A percentile compares a stretch with the other conserved stretches of the same genome.
phyloP scores from a whole-genome alignment of 306 rosid genomes.

The Lotus japonicus region DNA sequence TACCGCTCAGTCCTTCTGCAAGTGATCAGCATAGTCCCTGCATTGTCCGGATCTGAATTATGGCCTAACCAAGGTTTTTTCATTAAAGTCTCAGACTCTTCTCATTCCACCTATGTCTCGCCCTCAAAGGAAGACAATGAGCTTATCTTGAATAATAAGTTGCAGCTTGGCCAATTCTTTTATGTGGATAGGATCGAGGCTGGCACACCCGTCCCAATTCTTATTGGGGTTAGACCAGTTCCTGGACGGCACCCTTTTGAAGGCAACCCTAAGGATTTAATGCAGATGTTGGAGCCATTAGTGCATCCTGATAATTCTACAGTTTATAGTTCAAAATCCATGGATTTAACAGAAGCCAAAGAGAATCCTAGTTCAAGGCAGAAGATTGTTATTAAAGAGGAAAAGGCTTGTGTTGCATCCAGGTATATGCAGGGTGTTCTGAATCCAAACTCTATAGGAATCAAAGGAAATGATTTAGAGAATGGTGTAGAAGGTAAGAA shows the following conservation, averaged over 20 bases:
- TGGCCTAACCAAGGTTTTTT: conserved; percentile 91
- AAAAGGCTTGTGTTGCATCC: conserved; percentile 67
- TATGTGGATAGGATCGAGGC: conserved; percentile 61
- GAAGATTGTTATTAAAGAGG: conserved; percentile 78
- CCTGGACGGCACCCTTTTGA: conserved; percentile 76
- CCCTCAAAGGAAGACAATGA: conserved; percentile 77
- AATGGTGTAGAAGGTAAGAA: conserved; percentile 43
- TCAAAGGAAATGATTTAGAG: conserved; percentile 51
- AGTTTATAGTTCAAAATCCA: conserved; percentile 24
- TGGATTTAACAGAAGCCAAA: conserved; percentile 37
- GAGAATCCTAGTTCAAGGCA: conserved; percentile 45
- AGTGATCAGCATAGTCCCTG: conserved; percentile 82
- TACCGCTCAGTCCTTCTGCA: conserved; percentile 80
- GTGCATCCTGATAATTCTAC: conserved; percentile 27
- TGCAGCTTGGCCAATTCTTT: conserved; percentile 93
- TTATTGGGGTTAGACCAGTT: conserved; percentile 64
- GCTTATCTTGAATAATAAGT: conserved; percentile 69
- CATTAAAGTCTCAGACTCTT: conserved; percentile 85
- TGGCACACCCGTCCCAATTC: conserved; percentile 75
- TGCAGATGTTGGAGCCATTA: conserved; percentile 80
- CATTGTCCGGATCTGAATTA: conserved; percentile 71
- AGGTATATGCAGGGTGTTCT: conserved; percentile 84
- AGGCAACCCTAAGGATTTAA: conserved; percentile 86
- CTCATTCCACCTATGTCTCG: conserved; percentile 81
- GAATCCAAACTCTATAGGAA: conserved; percentile 40